Percentiles rank a stretch among this genome's conserved stretches.
phyloP scores from a whole-genome alignment of 2,329 filamentous ascomycete species.

The Nigrospora sphaerica region DNA sequence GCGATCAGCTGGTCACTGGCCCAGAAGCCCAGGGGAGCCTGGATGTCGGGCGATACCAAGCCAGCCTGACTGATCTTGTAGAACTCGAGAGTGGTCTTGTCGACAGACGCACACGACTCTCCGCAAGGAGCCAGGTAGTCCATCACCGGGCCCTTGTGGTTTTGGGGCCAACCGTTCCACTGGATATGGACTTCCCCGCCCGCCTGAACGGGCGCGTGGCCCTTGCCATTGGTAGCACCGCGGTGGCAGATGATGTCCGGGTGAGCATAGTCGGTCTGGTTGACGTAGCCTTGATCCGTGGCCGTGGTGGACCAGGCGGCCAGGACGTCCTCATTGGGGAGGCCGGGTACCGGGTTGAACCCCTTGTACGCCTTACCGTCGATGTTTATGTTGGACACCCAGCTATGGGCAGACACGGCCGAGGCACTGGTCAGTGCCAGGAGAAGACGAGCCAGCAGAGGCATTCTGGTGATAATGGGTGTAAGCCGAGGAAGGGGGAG shows the following conservation, averaged over 20 bases:
- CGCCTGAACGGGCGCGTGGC: slow-evolving; percentile 23
- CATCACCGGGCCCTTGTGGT: slow-evolving; percentile 30
- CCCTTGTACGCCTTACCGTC: slow-evolving; percentile 16
- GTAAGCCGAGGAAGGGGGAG: too few relatives aligned
- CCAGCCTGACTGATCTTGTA: slow-evolving; percentile 21
- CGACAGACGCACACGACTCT: slow-evolving; percentile 20
- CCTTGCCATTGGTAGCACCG: slow-evolving; percentile 20
- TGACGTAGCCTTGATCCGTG: slow-evolving; percentile 34
- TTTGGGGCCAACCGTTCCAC: slow-evolving; percentile 30
- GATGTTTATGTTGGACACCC: slow-evolving; percentile 19
- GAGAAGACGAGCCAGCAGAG: too few relatives aligned
- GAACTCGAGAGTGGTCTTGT: slow-evolving; percentile 22
- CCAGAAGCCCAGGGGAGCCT: slow-evolving; percentile 32
- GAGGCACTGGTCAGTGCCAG: slow-evolving; percentile 4
- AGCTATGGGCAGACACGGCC: slow-evolving; percentile 15
- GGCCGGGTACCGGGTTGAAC: slow-evolving; percentile 12
- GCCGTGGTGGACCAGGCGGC: slow-evolving; percentile 22
- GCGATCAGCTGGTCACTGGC: slow-evolving; percentile 41
- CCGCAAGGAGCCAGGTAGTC: slow-evolving; percentile 29
- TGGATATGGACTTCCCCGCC: slow-evolving; percentile 27
- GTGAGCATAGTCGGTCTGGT: slow-evolving; percentile 22
- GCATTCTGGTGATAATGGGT: too few relatives aligned
- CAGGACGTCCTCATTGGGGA: slow-evolving; percentile 9
- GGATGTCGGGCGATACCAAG: slow-evolving; percentile 25
- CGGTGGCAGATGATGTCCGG: slow-evolving; percentile 32